Percentiles rank a stretch among this genome's conserved stretches.
These are phyloP conservation scores for Haplosporangium sp. DNA, from an alignment of 371 early-diverging fungal species.

Conservation along the genomic window DNA sequence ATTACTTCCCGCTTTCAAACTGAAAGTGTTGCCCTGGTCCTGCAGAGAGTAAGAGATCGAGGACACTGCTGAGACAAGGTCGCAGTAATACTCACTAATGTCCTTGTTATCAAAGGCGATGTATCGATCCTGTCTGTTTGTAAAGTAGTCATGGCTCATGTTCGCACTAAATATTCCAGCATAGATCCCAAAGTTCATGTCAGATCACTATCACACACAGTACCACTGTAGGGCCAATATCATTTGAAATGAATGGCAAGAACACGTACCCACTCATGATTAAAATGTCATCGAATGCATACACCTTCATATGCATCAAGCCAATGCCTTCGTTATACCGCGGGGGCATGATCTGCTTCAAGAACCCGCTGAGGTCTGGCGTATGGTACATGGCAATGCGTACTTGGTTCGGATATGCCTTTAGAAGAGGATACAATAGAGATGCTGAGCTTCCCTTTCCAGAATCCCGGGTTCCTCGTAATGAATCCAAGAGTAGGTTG, in stretches of 20 bases:
- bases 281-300: slow-evolving; percentile 88
- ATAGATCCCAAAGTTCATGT: background rate
- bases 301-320: slow-evolving; percentile 93
- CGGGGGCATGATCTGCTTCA: slow-evolving; percentile 80
- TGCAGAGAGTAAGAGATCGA: slow-evolving; percentile 74
- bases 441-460: slow-evolving; percentile 74
- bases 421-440: slow-evolving; percentile 74
- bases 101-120: slow-evolving; percentile 70
- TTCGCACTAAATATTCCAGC: slow-evolving; percentile 79
- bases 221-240: too few species aligned
- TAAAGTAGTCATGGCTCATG: slow-evolving; percentile 93
- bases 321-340: slow-evolving; percentile 95
- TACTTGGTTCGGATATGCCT: slow-evolving; percentile 75
- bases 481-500: slow-evolving; percentile 83
- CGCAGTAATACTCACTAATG: slow-evolving; percentile 77
- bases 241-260: too few species aligned
- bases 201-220: too few species aligned
- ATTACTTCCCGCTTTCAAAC: slow-evolving; percentile 41
- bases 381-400: slow-evolving; percentile 85
- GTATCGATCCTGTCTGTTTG: slow-evolving; percentile 95
- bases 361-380: slow-evolving; percentile 79
- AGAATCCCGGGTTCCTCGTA: slow-evolving; percentile 85
- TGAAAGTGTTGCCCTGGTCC: slow-evolving; percentile 14
- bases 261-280: slow-evolving; percentile 86
- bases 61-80: slow-evolving; percentile 71